These are phyloP conservation scores for Ophiosphaerella herpotricha DNA, from an alignment of 2,329 filamentous ascomycete genomes.

Conservation along the genomic window DNA sequence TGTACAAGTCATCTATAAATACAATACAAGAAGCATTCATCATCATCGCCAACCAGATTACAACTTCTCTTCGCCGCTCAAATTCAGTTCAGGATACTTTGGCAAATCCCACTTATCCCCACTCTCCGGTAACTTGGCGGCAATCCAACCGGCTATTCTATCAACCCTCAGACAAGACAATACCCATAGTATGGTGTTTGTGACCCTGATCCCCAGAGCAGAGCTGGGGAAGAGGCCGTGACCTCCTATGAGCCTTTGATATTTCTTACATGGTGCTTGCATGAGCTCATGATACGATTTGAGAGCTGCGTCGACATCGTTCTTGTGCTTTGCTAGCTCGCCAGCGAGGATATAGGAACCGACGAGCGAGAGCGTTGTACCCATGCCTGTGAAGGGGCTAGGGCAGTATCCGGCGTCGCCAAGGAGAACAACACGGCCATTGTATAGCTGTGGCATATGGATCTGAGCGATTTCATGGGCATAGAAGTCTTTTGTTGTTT, in stretches of 20 bases:
- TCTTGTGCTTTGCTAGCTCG: constrained; percentile 26
- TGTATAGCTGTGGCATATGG: constrained; percentile 49
- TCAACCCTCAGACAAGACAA: constrained; percentile 45
- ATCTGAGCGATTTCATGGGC: constrained; percentile 51
- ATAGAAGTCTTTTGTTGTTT: constrained; percentile 53
- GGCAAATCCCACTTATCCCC: constrained; percentile 47
- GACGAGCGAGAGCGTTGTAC: constrained; percentile 40
- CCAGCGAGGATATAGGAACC: constrained; percentile 48
- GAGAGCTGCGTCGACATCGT: constrained; percentile 23
- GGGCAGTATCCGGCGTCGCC: constrained; percentile 56
- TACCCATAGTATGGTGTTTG: constrained; percentile 37
- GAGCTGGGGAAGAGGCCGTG: constrained; percentile 31
- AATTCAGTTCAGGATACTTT: constrained; percentile 29
- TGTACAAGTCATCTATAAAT: no score
- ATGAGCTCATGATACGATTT: constrained; percentile 27
- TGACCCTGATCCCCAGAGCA: constrained; percentile 36
- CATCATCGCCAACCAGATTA: no score
- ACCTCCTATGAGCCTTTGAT: constrained; percentile 15
- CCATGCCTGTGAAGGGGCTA: constrained; percentile 27
- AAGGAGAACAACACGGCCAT: constrained; percentile 55
- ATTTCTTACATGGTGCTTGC: constrained; percentile 20
- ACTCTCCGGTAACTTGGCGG: constrained; percentile 38
- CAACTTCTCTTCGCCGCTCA: background rate
- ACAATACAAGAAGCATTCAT: no score
- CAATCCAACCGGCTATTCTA: constrained; percentile 24